These are phyloP conservation scores for Trametes versicolor DNA, from an alignment of 1,284 basidiomycete species.

Conservation along the genomic window DNA sequence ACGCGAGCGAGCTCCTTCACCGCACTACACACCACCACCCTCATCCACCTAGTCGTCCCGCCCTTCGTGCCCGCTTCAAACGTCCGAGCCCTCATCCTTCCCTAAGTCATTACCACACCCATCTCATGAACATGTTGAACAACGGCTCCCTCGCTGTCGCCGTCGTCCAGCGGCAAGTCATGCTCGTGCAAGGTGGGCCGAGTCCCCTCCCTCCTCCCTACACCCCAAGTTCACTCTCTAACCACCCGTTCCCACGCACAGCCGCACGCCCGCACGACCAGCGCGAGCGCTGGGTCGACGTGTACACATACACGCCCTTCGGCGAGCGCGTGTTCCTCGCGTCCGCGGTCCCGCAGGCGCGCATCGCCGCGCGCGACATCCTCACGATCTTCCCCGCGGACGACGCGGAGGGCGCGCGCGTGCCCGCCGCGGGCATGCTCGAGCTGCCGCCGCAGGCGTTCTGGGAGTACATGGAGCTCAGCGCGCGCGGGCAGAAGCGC, in stretches of 20 bases:
- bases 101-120: not conserved
- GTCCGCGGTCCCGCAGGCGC: constrained; percentile 62
- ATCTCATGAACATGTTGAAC: constrained; percentile 52
- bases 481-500: constrained; percentile 56
- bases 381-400: constrained; percentile 62
- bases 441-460: constrained; percentile 66
- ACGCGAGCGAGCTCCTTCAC: not conserved
- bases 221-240: not conserved
- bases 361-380: constrained; percentile 64
- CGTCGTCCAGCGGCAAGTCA: constrained; percentile 69
- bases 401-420: constrained; percentile 47
- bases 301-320: constrained; percentile 68
- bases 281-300: constrained; percentile 66
- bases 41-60: not conserved
- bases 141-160: constrained; percentile 71
- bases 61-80: not conserved
- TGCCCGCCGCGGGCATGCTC: constrained; percentile 61
- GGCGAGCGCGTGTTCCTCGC: constrained; percentile 70
- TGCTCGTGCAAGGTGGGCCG: constrained; percentile 67
- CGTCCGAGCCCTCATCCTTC: constrained; percentile 17
- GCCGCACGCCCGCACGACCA: constrained; percentile 62
- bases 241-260: constrained; percentile 34
- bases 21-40: not conserved
- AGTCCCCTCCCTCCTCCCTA: not conserved
- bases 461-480: constrained; percentile 61